Base-by-base conservation (phyloP, 2,329 filamentous ascomycete species). In the Arthrobotrys entomopaga region DNA sequence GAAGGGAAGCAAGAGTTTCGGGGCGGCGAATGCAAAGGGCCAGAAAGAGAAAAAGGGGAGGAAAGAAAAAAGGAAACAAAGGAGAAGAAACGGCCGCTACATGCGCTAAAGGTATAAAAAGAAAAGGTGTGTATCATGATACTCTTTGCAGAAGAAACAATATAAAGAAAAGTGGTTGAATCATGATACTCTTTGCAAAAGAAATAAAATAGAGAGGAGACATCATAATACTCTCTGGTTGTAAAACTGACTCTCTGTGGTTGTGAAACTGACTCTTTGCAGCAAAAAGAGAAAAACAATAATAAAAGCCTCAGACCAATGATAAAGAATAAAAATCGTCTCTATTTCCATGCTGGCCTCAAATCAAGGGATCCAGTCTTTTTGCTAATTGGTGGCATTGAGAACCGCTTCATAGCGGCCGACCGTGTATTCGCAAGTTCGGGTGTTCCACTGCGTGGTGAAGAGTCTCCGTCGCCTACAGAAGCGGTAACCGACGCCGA, bases 311-410 rank as follows among this genome's bases (percentile, higher is more conserved):
- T 5, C 42, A n/a, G 42, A 46, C 5, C 42, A 46, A 46, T 20
- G 7, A 13, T 22, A 19, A 19, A 50, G 20, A 19, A 50, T 20
- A 20, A 24, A 19, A 13, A 19, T 20, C n/a, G 16, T 20, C 20
- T 22, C 53, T 60, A 73, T n/a, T 73, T 73, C 69, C 61, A 66
- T 3, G 19, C 24, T 8, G 61, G 54, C 15, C 69, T 57, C 29
- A 73, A 50, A 58, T 73, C 69, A 11, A 73, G 61, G 20, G 69
- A 73, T 0, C 69, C 69, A 3, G 69, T 22, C 29, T 65, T 73
- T 19, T 73, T 73, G 42, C 61, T 73, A 13, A 73, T 73, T 15
- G 61, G 60, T 42, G 69, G 69, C 69, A 73, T 73, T 24, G 69
- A 73, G 42, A 73, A 73, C 20, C 69, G 53, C 50, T 73, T 73